Evolutionary conservation across 2,329 filamentous ascomycete species (phyloP).

Genomic region (Drechmeria coniospora): DNA sequence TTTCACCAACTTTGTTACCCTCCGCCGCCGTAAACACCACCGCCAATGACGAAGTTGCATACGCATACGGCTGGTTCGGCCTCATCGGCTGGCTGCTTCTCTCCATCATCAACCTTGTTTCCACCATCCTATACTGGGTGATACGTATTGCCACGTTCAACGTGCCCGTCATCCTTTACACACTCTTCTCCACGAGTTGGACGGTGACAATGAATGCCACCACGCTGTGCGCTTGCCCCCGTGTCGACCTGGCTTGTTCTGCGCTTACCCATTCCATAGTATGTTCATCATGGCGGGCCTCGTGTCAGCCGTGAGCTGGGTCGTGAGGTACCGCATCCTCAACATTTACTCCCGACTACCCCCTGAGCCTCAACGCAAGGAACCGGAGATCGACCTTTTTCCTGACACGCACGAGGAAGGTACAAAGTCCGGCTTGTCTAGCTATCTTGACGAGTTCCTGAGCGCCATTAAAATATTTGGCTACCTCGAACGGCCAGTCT

Average conservation of each 20-base stretch:
- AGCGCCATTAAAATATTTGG: conserved; percentile 99
- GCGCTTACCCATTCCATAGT: conserved; percentile 21
- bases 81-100: conserved; percentile 40
- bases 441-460: conserved; percentile 92
- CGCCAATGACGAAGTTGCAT: conserved; percentile 17
- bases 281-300: conserved; percentile 64
- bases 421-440: conserved; percentile 80
- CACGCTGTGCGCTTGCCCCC: conserved; percentile 50
- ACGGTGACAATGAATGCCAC: conserved; percentile 99
- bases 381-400: conserved; percentile 88
- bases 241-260: conserved; percentile 1
- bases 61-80: conserved; percentile 40
- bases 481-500: conserved; percentile 88
- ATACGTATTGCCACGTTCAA: conserved; percentile 80
- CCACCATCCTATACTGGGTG: conserved; percentile 56
- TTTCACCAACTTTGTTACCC: conserved; percentile 15
- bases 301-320: conserved; percentile 79
- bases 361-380: conserved; percentile 87
- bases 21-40: conserved; percentile 23
- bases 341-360: conserved; percentile 94
- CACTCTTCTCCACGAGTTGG: conserved; percentile 77
- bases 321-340: conserved; percentile 86
- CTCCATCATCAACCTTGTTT: conserved; percentile 37
- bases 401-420: conserved; percentile 84
- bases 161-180: conserved; percentile 77